These are phyloP conservation scores for Phytophthora constricta DNA, from an alignment of 352 stramenopile genomes.

Conservation along the genomic window DNA sequence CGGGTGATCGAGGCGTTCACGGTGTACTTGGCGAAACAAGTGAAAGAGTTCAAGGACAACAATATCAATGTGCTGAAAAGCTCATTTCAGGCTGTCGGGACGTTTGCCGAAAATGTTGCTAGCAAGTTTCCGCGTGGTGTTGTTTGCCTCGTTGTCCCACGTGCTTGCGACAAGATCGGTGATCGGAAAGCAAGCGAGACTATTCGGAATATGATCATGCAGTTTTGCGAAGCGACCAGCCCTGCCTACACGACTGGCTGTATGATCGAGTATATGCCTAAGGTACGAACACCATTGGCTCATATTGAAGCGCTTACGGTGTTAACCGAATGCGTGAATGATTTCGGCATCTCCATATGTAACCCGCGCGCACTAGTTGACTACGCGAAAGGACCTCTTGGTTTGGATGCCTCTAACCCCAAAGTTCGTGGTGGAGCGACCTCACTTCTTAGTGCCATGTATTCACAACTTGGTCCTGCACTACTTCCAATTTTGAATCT, in stretches of 20 bases:
- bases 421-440: constrained; percentile 79
- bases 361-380: constrained; percentile 79
- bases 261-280: constrained; percentile 77
- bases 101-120: constrained; percentile 63
- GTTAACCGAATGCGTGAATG: constrained; percentile 69
- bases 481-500: constrained; percentile 82
- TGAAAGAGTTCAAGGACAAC: constrained; percentile 90
- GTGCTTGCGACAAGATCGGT: constrained; percentile 82
- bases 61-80: constrained; percentile 91
- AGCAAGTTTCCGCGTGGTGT: constrained; percentile 79
- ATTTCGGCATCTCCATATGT: constrained; percentile 80
- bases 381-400: constrained; percentile 73
- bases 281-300: constrained; percentile 79
- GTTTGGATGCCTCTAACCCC: constrained; percentile 80
- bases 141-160: constrained; percentile 71
- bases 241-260: constrained; percentile 81
- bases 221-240: constrained; percentile 77
- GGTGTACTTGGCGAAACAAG: constrained; percentile 73
- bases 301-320: constrained; percentile 76
- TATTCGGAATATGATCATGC: constrained; percentile 74
- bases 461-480: constrained; percentile 82
- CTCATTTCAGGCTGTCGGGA: constrained; percentile 81
- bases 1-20: constrained; percentile 78
- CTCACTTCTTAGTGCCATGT: constrained; percentile 77
- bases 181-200: constrained; percentile 81